A percentile compares a stretch with the other conserved stretches of the same genome.
These are phyloP conservation scores for Fusarium agapanthi DNA, from an alignment of 2,329 filamentous ascomycete genomes.

Conservation along the genomic window DNA sequence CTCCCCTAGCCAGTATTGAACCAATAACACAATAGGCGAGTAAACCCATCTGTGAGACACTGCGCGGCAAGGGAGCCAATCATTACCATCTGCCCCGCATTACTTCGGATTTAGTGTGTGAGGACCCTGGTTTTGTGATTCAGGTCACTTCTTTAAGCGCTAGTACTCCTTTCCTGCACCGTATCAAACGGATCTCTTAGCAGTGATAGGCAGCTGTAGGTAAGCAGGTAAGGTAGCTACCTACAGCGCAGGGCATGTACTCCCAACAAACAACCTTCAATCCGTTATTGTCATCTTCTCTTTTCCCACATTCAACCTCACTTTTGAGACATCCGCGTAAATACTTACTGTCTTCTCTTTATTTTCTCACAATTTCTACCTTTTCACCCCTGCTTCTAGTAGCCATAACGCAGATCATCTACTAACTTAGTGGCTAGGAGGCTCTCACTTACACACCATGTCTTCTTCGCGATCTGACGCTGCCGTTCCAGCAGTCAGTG, in stretches of 20 bases:
- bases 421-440: background rate
- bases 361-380: background rate
- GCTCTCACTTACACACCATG: constrained; percentile 20
- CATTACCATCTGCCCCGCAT: background rate
- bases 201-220: background rate
- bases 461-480: background rate
- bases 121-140: background rate
- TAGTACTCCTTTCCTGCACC: background rate
- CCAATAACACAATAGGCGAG: background rate
- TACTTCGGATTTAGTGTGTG: background rate
- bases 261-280: background rate
- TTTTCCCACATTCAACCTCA: background rate
- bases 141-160: background rate
- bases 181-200: background rate
- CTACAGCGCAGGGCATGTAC: background rate
- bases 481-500: background rate
- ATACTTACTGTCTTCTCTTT: background rate
- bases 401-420: background rate
- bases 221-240: too few relatives aligned
- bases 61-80: constrained; percentile 17
- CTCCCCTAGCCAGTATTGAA: background rate
- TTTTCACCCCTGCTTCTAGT: background rate
- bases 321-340: background rate
- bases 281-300: background rate
- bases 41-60: background rate